Percentiles rank a stretch among this genome's conserved stretches.
Conservation (phyloP, 2,329 filamentous ascomycete species). For the Berkeleyomyces basicola region DNA sequence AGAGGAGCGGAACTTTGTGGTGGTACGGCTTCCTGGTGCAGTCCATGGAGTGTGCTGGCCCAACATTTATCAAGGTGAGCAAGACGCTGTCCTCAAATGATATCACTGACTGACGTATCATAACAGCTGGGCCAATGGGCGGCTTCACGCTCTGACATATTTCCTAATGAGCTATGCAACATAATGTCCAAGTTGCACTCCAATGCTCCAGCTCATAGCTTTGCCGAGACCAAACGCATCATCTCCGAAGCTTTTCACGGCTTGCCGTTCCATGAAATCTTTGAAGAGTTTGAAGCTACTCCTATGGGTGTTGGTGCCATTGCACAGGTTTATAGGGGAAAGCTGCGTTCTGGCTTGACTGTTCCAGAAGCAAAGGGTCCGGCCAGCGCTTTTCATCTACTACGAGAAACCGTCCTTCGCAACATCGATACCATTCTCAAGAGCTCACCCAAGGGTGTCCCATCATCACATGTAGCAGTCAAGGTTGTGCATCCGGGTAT, state of each 20-base stretch:
- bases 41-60: conserved; percentile 83
- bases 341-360: conserved; percentile 60
- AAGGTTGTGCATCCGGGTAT: conserved; percentile 91
- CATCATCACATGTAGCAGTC: conserved; percentile 83
- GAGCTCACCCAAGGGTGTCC: conserved; percentile 66
- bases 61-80: conserved; percentile 85
- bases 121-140: conserved; percentile 87
- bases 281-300: conserved; percentile 82
- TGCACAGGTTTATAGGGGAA: conserved; percentile 94
- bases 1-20: conserved; percentile 71
- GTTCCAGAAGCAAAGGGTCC: conserved; percentile 20
- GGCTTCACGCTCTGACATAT: conserved; percentile 88
- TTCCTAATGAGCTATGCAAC: conserved; percentile 78
- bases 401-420: conserved; percentile 39
- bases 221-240: conserved; percentile 61
- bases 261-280: conserved; percentile 72
- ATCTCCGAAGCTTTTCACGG: conserved; percentile 71
- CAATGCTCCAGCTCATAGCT: conserved; percentile 78
- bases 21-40: conserved; percentile 84
- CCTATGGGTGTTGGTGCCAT: conserved; percentile 91
- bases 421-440: conserved; percentile 80
- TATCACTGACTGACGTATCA: not conserved
- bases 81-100: not conserved
- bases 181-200: conserved; percentile 94
- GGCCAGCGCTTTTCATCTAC: conserved; percentile 12